Base-by-base conservation (phyloP, 2,329 filamentous ascomycete species). In the Didymella segeticola region DNA sequence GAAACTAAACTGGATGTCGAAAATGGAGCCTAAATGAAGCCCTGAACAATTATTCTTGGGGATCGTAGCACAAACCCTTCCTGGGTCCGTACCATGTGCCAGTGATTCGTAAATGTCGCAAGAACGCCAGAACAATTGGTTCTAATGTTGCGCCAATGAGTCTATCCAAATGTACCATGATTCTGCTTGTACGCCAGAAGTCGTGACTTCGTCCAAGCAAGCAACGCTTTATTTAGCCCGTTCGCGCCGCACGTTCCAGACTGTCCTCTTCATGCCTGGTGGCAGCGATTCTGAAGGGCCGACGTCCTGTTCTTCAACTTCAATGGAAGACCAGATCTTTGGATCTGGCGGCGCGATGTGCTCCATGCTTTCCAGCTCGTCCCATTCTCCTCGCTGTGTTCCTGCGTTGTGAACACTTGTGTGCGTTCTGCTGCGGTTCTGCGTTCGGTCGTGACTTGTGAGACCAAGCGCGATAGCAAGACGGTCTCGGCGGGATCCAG, bases 191-290 rank as follows among this genome's bases (percentile, higher is more conserved):
- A 26, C 43, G 43, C 38, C 14, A 11, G 7, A 17, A 10, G n/a
- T 43, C 50, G 11, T 53, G 23, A 31, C 19, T 12, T 27, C 29
- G 26, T 38, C 8, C 17, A 34, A 11, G 41, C 15, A 22, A 12
- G 15, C 26, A 10, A 19, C 10, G 25, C 26, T 3, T 23, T 23
- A 19, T 36, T 57, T 52, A 61, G 67, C 48, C 45, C 65, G 46
- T 64, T 56, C 9, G 66, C 67, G 66, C 42, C 68, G 57, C 4
- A 72, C 66, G 25, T 70, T 63, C 68, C 67, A 71, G 2, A 62
- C 56, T n/a, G 62, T 70, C 55, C 68, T 72, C 60, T 57, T 67
- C 60, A 68, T 60, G 31, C 67, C 65, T 26, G 64, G 54, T 23
- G 54, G 51, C n/a, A 58, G 41, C 12, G 58, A 48, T 5, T 20